Conservation (phyloP, 116 monocot genomes). For the Dioscorea cayenensis region DNA sequence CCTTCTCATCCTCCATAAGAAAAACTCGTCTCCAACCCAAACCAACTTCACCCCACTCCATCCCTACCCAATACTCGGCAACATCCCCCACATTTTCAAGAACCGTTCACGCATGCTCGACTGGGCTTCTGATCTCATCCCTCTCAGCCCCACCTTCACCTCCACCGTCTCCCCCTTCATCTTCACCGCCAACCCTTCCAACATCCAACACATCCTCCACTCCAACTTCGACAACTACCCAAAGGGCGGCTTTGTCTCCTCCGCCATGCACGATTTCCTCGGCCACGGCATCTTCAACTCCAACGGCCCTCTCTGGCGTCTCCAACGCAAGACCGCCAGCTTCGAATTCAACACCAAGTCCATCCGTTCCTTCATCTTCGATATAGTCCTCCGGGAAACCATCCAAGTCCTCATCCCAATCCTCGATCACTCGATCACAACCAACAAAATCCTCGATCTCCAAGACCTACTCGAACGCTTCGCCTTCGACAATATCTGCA, state of each 20-base stretch:
- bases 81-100: constrained; percentile 2
- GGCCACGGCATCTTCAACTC: constrained; percentile 13
- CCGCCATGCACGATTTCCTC: constrained; percentile 7
- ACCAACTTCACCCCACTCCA: background rate
- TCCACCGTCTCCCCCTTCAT: background rate
- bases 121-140: constrained; percentile 8
- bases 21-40: background rate
- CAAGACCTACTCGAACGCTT: constrained; percentile 2
- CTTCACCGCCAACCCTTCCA: constrained; percentile 11
- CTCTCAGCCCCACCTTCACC: background rate
- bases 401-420: background rate
- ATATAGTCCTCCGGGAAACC: constrained; percentile 3
- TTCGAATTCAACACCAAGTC: constrained; percentile 9
- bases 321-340: constrained; percentile 14
- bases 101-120: constrained; percentile 16
- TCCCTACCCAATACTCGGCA: background rate
- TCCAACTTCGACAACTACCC: constrained; percentile 11
- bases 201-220: constrained; percentile 11
- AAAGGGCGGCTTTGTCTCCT: constrained; percentile 4
- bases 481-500: constrained; percentile 10
- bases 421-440: background rate
- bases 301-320: constrained; percentile 17
- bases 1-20: background rate
- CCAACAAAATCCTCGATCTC: background rate
- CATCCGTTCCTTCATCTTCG: constrained; percentile 8